These are phyloP conservation scores for Pythium utonaiense DNA, from an alignment of 352 stramenopile species.

Conservation along the genomic window DNA sequence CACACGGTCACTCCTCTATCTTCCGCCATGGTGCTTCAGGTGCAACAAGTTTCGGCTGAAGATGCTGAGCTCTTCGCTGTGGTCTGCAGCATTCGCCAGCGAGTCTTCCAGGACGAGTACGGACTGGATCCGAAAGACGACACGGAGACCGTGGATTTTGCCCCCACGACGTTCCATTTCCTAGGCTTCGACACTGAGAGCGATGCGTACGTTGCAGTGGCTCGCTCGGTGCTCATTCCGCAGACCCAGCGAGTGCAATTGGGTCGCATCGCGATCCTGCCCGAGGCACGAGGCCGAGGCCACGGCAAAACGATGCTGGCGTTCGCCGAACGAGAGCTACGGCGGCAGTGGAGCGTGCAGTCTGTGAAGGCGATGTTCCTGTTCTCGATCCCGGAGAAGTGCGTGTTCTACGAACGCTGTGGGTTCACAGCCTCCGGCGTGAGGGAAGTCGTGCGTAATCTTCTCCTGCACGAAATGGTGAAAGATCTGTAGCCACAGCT, in stretches of 20 bases:
- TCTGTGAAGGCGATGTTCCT: slow-evolving; percentile 6
- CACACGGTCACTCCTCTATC: too few relatives aligned
- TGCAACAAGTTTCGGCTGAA: background rate
- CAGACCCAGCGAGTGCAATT: slow-evolving; percentile 1
- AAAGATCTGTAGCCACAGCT: slow-evolving; percentile 1
- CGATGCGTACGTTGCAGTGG: slow-evolving; percentile 14
- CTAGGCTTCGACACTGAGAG: slow-evolving; percentile 15
- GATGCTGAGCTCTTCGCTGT: background rate
- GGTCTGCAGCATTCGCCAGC: slow-evolving; percentile 11
- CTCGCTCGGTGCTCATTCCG: slow-evolving; percentile 7
- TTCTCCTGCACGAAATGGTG: slow-evolving; percentile 18
- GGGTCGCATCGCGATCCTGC: slow-evolving; percentile 13
- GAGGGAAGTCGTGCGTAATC: slow-evolving; percentile 3
- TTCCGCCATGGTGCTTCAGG: slow-evolving; percentile 3
- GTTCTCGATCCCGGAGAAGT: slow-evolving; percentile 14
- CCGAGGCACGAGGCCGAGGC: slow-evolving; percentile 1
- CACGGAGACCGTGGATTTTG: slow-evolving; percentile 12
- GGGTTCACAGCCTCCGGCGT: background rate
- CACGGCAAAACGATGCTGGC: slow-evolving; percentile 11
- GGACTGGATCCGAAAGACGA: slow-evolving; percentile 12
- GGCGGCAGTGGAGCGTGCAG: background rate
- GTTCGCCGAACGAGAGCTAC: slow-evolving; percentile 12
- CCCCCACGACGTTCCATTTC: slow-evolving; percentile 14
- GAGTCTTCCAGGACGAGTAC: slow-evolving; percentile 19
- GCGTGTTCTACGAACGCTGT: slow-evolving; percentile 14